Conservation (phyloP, 2,329 filamentous ascomycete genomes). For the Didymella keratinophila region DNA sequence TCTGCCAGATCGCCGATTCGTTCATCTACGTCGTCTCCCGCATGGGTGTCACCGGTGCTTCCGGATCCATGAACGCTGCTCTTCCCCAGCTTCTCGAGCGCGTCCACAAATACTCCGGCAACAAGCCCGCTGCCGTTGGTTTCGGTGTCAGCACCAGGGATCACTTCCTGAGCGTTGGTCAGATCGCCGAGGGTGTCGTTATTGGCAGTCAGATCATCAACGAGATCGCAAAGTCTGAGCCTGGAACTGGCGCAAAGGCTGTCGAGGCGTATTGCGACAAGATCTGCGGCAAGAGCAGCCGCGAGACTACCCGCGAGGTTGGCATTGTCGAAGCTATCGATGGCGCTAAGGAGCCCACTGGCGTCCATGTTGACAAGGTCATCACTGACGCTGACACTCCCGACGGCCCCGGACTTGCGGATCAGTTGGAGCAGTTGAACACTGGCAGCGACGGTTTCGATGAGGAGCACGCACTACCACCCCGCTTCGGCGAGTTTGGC, state of each 20-base stretch:
- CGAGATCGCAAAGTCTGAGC: conserved; percentile 72
- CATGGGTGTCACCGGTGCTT: conserved; percentile 95
- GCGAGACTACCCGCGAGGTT: conserved; percentile 68
- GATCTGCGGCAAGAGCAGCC: conserved; percentile 66
- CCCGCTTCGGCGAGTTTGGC: conserved; percentile 93
- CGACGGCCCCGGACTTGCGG: conserved; percentile 74
- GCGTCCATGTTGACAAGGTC: conserved; percentile 72
- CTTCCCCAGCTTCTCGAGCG: conserved; percentile 82
- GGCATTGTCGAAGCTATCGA: conserved; percentile 73
- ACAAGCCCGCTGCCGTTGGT: conserved; percentile 88
- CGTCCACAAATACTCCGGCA: conserved; percentile 91
- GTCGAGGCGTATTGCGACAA: conserved; percentile 88
- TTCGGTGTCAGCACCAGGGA: conserved; percentile 96
- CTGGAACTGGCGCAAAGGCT: conserved; percentile 71
- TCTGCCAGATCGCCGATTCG: conserved; percentile 95
- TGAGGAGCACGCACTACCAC: conserved; percentile 68
- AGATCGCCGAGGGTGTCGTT: conserved; percentile 90
- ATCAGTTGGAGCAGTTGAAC: conserved; percentile 85
- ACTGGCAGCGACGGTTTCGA: conserved; percentile 53
- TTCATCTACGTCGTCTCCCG: conserved; percentile 99
- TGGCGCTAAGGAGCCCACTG: conserved; percentile 66
- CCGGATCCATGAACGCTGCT: conserved; percentile 79
- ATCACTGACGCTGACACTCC: conserved; percentile 66
- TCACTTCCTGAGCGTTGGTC: conserved; percentile 85
- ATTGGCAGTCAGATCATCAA: conserved; percentile 96